These are phyloP conservation scores for Niveomyces coronatus DNA, from an alignment of 2,329 filamentous ascomycete genomes.

Conservation along the genomic window DNA sequence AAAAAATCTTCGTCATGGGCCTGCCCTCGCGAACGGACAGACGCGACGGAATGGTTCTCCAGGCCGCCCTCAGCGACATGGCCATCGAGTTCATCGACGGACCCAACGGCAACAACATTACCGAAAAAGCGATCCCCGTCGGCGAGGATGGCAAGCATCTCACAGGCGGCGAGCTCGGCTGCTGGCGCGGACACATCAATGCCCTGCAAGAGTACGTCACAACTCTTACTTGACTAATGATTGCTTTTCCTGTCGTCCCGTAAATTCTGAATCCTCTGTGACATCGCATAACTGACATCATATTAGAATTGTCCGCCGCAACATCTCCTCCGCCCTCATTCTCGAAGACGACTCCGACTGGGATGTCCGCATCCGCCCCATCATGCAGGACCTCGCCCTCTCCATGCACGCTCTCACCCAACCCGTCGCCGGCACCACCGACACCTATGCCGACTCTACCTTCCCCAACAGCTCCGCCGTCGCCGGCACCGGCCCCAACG, in stretches of 20 bases:
- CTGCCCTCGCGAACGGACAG: conserved; percentile 38
- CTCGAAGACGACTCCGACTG: conserved; percentile 47
- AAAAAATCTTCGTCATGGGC: conserved; percentile 33
- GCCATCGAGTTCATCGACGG: conserved; percentile 36
- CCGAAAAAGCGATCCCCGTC: conserved; percentile 24
- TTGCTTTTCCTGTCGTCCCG: neutral
- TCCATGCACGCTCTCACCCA: conserved; percentile 23
- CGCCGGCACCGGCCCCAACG: too few species aligned
- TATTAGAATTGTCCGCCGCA: conserved; percentile 29
- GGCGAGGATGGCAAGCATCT: conserved; percentile 7
- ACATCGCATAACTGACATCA: neutral
- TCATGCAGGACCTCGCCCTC: conserved; percentile 30
- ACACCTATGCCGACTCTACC: conserved; percentile 14
- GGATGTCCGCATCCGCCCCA: conserved; percentile 38
- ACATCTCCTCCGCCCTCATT: conserved; percentile 35
- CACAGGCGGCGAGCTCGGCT: conserved; percentile 9
- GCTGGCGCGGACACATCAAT: conserved; percentile 30
- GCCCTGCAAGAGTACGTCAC: conserved; percentile 20
- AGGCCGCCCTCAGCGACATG: conserved; percentile 34
- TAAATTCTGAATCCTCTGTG: too few species aligned
- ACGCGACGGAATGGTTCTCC: conserved; percentile 36
- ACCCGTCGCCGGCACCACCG: conserved; percentile 12
- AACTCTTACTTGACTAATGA: too few species aligned
- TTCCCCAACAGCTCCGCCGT: conserved; percentile 12
- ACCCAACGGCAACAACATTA: conserved; percentile 25